A percentile compares a stretch with the other conserved stretches of the same genome.
phyloP scores from a whole-genome alignment of 73 alveolate genomes.

The Uronychia binucleata region DNA sequence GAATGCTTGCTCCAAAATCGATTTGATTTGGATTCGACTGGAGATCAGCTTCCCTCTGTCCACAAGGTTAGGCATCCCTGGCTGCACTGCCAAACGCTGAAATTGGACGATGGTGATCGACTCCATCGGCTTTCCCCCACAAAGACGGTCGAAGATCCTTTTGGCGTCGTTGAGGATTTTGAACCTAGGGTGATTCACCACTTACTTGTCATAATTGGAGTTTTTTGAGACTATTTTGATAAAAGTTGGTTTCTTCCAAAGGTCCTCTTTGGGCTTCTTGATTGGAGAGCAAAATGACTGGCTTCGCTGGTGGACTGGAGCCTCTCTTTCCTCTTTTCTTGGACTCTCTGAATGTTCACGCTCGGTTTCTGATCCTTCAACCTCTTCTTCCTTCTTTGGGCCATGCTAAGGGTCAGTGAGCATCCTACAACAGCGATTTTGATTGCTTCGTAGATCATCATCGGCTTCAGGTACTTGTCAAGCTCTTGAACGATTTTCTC shows the following conservation, averaged over 20 bases:
- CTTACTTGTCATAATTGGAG: neutral
- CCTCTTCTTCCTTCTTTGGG: neutral
- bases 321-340: neutral
- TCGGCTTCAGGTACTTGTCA: slow-evolving; percentile 62
- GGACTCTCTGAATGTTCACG: neutral
- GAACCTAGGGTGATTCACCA: neutral
- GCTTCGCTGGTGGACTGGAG: too few species aligned
- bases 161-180: neutral
- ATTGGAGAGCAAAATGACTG: neutral
- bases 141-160: neutral
- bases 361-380: neutral
- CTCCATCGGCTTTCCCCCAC: neutral
- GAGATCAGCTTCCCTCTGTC: neutral
- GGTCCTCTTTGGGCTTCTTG: neutral
- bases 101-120: neutral
- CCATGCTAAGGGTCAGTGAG: neutral
- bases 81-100: neutral
- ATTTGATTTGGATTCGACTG: neutral
- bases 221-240: neutral
- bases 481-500: slow-evolving; percentile 18
- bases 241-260: neutral
- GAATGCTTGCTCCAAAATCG: neutral
- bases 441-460: slow-evolving; percentile 68
- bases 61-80: neutral
- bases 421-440: neutral